Base-by-base conservation (phyloP, 352 stramenopile species). In the Globisporangium spiculum region DNA sequence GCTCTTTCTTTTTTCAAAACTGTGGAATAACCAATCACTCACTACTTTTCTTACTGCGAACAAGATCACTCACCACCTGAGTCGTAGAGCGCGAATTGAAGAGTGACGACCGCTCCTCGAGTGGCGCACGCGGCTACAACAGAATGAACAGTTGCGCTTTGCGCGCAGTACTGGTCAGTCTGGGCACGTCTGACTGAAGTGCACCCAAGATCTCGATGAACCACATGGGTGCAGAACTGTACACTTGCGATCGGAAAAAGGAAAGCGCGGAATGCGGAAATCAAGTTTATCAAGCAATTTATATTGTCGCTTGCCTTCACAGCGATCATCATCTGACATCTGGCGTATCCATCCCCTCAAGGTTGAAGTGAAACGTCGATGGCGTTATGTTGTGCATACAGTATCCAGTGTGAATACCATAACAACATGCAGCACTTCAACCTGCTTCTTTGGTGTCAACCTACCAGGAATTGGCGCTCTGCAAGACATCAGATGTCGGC, bases 301-400 rank as follows among this genome's bases (percentile, higher is more conserved):
- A 7, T 38, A 12, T 10, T 38, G 32, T 38, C 32, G 7, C 12
- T 38, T 38, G 7, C 32, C 32, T 10, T 38, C 32, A 38, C 32
- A 38, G 32, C 32, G 1, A 38, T 38, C 24, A 3, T 24, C 50
- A 57, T 22, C 50, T 58, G 53, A 38, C 24, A 58, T 58, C 24
- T 58, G 53, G 53, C 32, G 14, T 58, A 38, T 58, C 53, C 24
- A 58, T 58, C 14, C 53, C 6, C 8, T 10, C 32, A 38, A 38
- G 22, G 27, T 60, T 60, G 54, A 60, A 60, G 54, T 41, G 54
- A 30, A 59, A 59, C 16, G n/a, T 60, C 27, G 26, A 36, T 60
- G 27, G 7, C 54, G 54, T 60, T 60, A 41, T 27, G 27, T 38
- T 38, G 32, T 38, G 32, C 8, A 32, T 41, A 7, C 27, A 32